Conservation (phyloP, 2,329 filamentous ascomycete genomes). For the Cytospora paraplurivora region DNA sequence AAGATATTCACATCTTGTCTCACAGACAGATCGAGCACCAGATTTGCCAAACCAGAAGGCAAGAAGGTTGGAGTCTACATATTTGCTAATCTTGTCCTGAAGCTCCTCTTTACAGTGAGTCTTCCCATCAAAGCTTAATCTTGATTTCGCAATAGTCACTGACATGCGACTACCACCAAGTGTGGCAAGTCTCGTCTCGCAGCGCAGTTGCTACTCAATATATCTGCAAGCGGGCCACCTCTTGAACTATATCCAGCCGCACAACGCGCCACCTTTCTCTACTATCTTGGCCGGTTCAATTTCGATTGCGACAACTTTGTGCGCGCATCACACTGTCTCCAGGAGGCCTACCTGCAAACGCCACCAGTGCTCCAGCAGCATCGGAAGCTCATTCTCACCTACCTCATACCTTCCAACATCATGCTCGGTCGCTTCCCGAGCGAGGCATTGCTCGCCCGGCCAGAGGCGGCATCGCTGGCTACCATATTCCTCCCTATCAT, state of each 20-base stretch:
- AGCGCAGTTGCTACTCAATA: slow-evolving; percentile 86
- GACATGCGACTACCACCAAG: slow-evolving; percentile 39
- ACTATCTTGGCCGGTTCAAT: slow-evolving; percentile 89
- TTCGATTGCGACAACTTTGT: slow-evolving; percentile 83
- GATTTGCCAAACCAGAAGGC: slow-evolving; percentile 71
- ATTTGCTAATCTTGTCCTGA: slow-evolving; percentile 87
- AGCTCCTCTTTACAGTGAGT: slow-evolving; percentile 78
- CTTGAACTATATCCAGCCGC: slow-evolving; percentile 79
- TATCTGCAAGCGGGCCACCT: slow-evolving; percentile 79
- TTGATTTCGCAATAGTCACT: slow-evolving; percentile 15
- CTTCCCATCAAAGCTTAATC: not conserved
- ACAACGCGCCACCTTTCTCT: slow-evolving; percentile 89
- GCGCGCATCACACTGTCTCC: slow-evolving; percentile 72
- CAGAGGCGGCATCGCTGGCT: slow-evolving; percentile 67
- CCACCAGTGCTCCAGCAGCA: slow-evolving; percentile 66
- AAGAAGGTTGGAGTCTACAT: slow-evolving; percentile 88
- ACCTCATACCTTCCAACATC: slow-evolving; percentile 80
- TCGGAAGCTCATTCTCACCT: slow-evolving; percentile 77
- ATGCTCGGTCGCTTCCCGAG: slow-evolving; percentile 84
- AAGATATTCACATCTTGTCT: slow-evolving; percentile 90
- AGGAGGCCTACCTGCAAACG: slow-evolving; percentile 77
- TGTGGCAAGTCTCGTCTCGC: slow-evolving; percentile 82
- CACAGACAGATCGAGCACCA: slow-evolving; percentile 72
- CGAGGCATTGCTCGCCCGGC: slow-evolving; percentile 62
- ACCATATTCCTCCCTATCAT: slow-evolving; percentile 74